Evolutionary conservation across 1,139 yeast species (phyloP), one percentile per base, ranked within the genome.

Genomic region (Lodderomyces elongisporus): DNA sequence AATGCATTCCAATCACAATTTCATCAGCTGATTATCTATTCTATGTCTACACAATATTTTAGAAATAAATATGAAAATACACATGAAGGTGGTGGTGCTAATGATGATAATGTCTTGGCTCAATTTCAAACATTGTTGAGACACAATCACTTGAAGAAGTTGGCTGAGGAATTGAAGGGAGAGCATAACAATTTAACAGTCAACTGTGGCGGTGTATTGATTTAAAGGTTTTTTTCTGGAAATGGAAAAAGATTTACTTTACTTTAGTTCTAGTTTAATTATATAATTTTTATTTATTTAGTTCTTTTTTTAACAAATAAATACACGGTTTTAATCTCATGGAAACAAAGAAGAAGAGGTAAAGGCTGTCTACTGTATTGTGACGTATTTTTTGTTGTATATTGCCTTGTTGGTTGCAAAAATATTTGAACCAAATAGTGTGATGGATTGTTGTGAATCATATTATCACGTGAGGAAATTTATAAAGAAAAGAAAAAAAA

Each of bases 91-190:
- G 10, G 22, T 18, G 22, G 22, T 18, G 10, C 7, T 18, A 24
- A 33, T 23, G 17, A 23, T 7, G 27, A 27, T 2, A 17, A 31
- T 12, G 10, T 35, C n/a, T 36, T 38, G 13, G n/a, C 25, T n/a
- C 31, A 30, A 15, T 42, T 41, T 25, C 37, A 41, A 24, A n/a
- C n/a, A 7, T 42, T 42, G 25, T 42, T 42, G 14, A 35, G 30
- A 17, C 46, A 42, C 27, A 39, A 36, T 26, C 36, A 34, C 22
- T 37, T 42, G 16, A 31, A 39, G 21, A 17, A 17, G 14, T 31
- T 25, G 22, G 28, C 28, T 16, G n/a, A 10, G 10, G 16, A 9
- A 15, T 25, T 38, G 26, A 27, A 27, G 25, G 15, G 10, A 17
- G 23, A 23, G 14, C 31, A 25, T 28, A 12, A 16, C 3, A 10